Evolutionary conservation across 2,329 filamentous ascomycete genomes (phyloP).

Genomic region (Cordyceps cicadae): DNA sequence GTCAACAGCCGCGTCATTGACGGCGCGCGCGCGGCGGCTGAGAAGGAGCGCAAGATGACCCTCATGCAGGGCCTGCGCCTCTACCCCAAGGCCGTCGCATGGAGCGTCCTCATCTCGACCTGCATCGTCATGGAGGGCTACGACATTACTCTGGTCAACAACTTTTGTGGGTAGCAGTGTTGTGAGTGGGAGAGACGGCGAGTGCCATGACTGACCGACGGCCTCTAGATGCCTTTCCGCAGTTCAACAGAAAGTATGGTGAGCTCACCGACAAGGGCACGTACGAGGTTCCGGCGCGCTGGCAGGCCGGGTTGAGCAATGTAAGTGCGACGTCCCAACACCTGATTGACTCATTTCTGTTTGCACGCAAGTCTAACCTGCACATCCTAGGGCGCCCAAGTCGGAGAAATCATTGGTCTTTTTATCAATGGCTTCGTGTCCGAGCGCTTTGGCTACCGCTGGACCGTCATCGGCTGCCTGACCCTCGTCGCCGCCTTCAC

Average conservation of each 20-base stretch:
- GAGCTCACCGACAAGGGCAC: constrained; percentile 22
- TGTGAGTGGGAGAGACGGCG: background rate
- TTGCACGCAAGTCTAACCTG: background rate
- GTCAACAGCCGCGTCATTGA: constrained; percentile 25
- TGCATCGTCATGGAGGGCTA: constrained; percentile 91
- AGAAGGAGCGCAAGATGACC: constrained; percentile 62
- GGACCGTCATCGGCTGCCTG: constrained; percentile 53
- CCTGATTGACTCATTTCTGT: too few species aligned
- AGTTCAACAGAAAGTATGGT: constrained; percentile 52
- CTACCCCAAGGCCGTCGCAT: constrained; percentile 79
- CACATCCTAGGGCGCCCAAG: constrained; percentile 38
- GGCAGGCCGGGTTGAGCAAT: constrained; percentile 56
- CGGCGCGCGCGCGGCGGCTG: constrained; percentile 36
- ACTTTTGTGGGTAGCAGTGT: constrained; percentile 51
- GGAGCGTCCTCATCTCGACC: constrained; percentile 80
- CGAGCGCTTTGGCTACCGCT: constrained; percentile 60
- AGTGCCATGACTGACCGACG: background rate
- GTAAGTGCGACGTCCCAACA: constrained; percentile 19
- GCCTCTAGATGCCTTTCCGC: constrained; percentile 39
- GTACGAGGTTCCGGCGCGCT: constrained; percentile 50
- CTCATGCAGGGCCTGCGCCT: constrained; percentile 68
- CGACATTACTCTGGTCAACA: constrained; percentile 72
- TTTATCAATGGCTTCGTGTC: constrained; percentile 57
- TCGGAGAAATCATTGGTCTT: constrained; percentile 59
- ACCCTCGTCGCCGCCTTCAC: constrained; percentile 48